These are phyloP conservation scores for Cryptococcus sp. DNA, from an alignment of 1,284 basidiomycete genomes.

Conservation along the genomic window DNA sequence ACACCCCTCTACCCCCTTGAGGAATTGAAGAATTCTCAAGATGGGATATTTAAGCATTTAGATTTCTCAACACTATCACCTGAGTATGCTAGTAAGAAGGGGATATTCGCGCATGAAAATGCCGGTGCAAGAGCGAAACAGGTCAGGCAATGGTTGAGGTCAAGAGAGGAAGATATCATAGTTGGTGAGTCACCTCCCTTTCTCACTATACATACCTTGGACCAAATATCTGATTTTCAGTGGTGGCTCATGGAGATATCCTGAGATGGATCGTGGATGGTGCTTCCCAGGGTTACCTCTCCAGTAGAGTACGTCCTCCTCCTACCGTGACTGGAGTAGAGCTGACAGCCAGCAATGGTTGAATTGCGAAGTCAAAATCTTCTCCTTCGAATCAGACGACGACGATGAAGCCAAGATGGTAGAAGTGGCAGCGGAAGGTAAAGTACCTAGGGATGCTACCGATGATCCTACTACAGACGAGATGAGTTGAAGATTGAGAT, in stretches of 20 bases:
- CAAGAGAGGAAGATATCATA: constrained; percentile 42
- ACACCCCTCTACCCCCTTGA: constrained; percentile 35
- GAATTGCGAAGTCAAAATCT: constrained; percentile 43
- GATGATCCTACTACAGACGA: constrained; percentile 22
- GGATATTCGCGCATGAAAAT: constrained; percentile 37
- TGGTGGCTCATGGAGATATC: constrained; percentile 49
- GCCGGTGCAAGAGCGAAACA: constrained; percentile 31
- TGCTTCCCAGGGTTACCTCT: constrained; percentile 27
- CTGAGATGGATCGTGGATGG: constrained; percentile 41
- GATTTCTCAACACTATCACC: constrained; percentile 39
- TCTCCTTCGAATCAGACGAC: constrained; percentile 30
- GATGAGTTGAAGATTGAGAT: constrained; percentile 5
- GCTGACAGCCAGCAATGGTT: not conserved
- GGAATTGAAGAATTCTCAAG: constrained; percentile 30
- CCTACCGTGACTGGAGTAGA: not conserved
- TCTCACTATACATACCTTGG: not conserved
- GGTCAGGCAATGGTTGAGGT: constrained; percentile 41
- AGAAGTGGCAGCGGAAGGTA: not conserved
- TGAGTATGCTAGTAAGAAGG: constrained; percentile 43
- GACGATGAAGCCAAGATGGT: constrained; percentile 22
- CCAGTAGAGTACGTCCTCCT: not conserved
- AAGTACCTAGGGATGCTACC: constrained; percentile 10
- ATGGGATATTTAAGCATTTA: constrained; percentile 37
- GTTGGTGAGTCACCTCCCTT: constrained; percentile 25
- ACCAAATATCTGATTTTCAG: constrained; percentile 7